Evolutionary conservation across 2,329 filamentous ascomycete genomes (phyloP).

Genomic region (Colletotrichum gloeosporioides): DNA sequence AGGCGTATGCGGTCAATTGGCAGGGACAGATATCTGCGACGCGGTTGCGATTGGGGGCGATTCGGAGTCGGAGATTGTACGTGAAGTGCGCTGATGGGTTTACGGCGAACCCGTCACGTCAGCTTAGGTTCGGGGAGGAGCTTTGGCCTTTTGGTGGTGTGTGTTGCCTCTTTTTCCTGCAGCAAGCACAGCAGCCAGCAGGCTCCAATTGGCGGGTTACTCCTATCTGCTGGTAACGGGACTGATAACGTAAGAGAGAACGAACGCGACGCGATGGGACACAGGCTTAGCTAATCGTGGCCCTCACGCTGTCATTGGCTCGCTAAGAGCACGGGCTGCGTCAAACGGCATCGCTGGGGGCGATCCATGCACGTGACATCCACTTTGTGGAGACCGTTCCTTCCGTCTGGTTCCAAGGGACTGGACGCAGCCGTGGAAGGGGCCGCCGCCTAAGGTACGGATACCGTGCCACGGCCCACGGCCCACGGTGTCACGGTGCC

Average conservation of each 20-base stretch:
- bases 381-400: background rate
- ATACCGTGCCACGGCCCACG: background rate
- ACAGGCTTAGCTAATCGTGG: background rate
- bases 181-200: background rate
- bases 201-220: background rate
- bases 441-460: background rate
- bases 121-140: slow-evolving; percentile 6
- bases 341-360: background rate
- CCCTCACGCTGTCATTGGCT: background rate
- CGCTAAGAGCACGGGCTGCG: background rate
- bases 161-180: background rate
- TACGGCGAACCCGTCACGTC: background rate
- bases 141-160: slow-evolving; percentile 4
- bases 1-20: background rate
- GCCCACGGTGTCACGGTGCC: background rate
- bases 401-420: background rate
- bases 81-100: background rate
- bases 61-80: background rate
- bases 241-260: background rate
- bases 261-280: background rate
- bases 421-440: background rate
- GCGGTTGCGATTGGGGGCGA: background rate
- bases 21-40: background rate
- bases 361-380: background rate
- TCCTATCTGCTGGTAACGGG: background rate